phyloP scores from a whole-genome alignment of 164 flowering plant species.

The Pachysandra terminalis region DNA sequence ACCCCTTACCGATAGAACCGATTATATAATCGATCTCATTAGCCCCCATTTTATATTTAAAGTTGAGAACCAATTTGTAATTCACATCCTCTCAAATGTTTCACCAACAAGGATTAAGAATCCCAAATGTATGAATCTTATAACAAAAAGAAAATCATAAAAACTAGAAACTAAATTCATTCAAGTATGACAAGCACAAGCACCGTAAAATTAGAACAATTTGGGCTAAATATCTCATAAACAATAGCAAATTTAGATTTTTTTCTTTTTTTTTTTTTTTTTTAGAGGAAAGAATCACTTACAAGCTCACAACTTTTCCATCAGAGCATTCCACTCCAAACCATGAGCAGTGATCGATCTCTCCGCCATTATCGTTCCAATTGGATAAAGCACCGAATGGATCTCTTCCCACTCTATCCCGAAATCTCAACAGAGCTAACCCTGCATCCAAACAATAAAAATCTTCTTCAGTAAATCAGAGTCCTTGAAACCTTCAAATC shows the following conservation, averaged over 20 bases:
- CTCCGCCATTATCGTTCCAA: slow-evolving; percentile 44
- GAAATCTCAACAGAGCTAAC: slow-evolving; percentile 47
- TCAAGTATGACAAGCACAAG: background rate
- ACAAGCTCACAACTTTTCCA: slow-evolving; percentile 57
- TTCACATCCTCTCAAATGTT: too few relatives aligned
- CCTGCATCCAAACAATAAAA: slow-evolving; percentile 40
- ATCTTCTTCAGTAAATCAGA: background rate
- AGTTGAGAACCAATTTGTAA: too few relatives aligned
- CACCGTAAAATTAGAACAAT: background rate
- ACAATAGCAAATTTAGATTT: too few relatives aligned
- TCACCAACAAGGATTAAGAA: too few relatives aligned
- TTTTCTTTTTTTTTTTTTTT: too few relatives aligned
- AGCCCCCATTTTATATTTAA: background rate
- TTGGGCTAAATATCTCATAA: too few relatives aligned
- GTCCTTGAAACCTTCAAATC: background rate
- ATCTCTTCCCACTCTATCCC: slow-evolving; percentile 46
- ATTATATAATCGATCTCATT: too few relatives aligned
- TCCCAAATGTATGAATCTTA: too few relatives aligned
- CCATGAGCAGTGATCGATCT: slow-evolving; percentile 54
- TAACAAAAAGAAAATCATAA: background rate
- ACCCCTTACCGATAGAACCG: too few relatives aligned
- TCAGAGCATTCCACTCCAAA: slow-evolving; percentile 59
- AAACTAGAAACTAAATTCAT: too few relatives aligned
- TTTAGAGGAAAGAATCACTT: slow-evolving; percentile 35
- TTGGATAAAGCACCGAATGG: slow-evolving; percentile 52